Base-by-base conservation (phyloP, 257 asterid species). In the Thymus quinquecostatus region DNA sequence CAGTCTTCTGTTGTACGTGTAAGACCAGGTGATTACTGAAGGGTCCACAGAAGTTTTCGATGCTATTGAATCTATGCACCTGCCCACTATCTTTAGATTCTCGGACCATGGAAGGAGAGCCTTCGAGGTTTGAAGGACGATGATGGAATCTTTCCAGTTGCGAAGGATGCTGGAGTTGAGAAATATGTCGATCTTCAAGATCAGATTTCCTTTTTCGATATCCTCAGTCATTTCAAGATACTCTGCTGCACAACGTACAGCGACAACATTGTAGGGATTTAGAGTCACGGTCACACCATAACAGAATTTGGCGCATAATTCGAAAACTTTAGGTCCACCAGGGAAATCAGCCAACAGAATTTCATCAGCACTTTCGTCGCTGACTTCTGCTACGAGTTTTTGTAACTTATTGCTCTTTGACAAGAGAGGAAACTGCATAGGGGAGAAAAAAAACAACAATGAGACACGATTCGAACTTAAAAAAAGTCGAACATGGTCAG, bases 141-240 rank as follows among this genome's bases (percentile, higher is more conserved):
- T 91, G 11, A 93, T 93, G 55, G 98, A 86, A 73, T 93, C 98
- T 72, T 93, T 93, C 98, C 98, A 93, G 85, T 83, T 87, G 27
- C 90, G 86, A 49, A 93, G 68, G 59, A 93, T 65, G 47, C 98
- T 86, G 12, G 97, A 91, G 82, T 86, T 91, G 68, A 93, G 90
- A 74, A 91, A 93, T 41, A 91, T 91, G 49, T 93, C 98, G 0
- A 93, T 91, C 72, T 93, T 93, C 62, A 87, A 72, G 69, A 83
- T 74, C 6, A 93, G 87, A 80, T 93, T 93, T 78, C 98, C 96
- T 64, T 83, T 83, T 29, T 93, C 98, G 0, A 87, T 71, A 40
- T 89, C 92, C 68, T 91, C 98, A 0, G 87, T 82, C 98, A 93
- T 93, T 77, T 89, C 96, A 50, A 93, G 97, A 72, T 86, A 90